Conservation (phyloP, 1,139 yeast species). For the Geotrichum carabidarum region DNA sequence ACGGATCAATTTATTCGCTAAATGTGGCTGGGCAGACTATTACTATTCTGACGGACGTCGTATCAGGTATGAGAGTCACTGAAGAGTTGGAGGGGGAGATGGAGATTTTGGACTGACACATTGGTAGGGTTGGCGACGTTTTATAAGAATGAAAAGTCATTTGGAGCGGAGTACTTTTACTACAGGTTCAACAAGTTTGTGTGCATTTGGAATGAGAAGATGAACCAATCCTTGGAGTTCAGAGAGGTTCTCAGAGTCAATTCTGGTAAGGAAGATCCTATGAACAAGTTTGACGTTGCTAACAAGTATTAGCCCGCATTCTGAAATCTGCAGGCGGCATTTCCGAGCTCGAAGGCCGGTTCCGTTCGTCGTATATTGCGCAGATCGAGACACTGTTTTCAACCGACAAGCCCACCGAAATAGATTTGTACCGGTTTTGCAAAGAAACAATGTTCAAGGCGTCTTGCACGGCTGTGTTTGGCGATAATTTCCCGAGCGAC, state of each 20-base stretch:
- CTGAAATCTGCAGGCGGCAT: slow-evolving; percentile 2
- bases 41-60: slow-evolving; percentile 11
- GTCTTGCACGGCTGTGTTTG: slow-evolving; percentile 17
- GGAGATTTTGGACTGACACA: too few relatives aligned
- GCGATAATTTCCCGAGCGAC: slow-evolving; percentile 16
- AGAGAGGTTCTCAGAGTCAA: slow-evolving; percentile 8
- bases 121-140: slow-evolving; percentile 6
- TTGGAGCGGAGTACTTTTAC: slow-evolving; percentile 6
- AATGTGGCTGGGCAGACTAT: slow-evolving; percentile 11
- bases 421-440: slow-evolving; percentile 12
- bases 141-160: slow-evolving; percentile 9
- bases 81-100: too few relatives aligned
- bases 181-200: slow-evolving; percentile 15
- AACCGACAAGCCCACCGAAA: neutral
- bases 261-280: neutral
- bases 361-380: neutral
- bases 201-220: slow-evolving; percentile 3
- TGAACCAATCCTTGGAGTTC: slow-evolving; percentile 9
- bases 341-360: slow-evolving; percentile 4
- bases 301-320: neutral
- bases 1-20: slow-evolving; percentile 10
- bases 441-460: slow-evolving; percentile 16
- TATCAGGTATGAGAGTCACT: neutral
- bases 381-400: neutral
- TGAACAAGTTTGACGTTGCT: neutral